These are phyloP conservation scores for Tylopilus vinaceipallidus DNA, from an alignment of 768 basidiomycete genomes.

Conservation along the genomic window DNA sequence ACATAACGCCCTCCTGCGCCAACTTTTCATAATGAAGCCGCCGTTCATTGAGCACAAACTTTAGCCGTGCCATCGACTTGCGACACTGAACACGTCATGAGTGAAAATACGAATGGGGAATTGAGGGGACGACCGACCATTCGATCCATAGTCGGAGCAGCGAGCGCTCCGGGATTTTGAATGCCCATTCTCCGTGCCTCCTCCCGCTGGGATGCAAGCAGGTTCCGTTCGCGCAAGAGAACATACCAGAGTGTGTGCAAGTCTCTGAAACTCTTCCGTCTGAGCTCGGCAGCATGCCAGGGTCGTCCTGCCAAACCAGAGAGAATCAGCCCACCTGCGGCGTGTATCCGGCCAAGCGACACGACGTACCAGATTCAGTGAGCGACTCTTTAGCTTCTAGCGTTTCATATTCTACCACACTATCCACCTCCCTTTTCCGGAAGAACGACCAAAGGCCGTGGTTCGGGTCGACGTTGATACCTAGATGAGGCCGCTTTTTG, in stretches of 20 bases:
- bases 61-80: slow-evolving; percentile 97
- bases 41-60: slow-evolving; percentile 88
- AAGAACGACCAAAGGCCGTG: slow-evolving; percentile 83
- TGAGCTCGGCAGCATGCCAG: slow-evolving; percentile 84
- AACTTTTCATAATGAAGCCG: slow-evolving; percentile 69
- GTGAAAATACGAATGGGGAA: background rate
- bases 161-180: slow-evolving; percentile 24
- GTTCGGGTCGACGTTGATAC: slow-evolving; percentile 47
- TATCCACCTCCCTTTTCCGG: slow-evolving; percentile 52
- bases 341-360: background rate
- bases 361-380: slow-evolving; percentile 37
- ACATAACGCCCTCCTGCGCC: slow-evolving; percentile 15
- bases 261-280: slow-evolving; percentile 89
- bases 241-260: slow-evolving; percentile 96
- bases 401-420: slow-evolving; percentile 53
- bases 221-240: slow-evolving; percentile 82
- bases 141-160: slow-evolving; percentile 36
- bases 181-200: slow-evolving; percentile 67
- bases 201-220: slow-evolving; percentile 83
- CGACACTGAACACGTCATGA: slow-evolving; percentile 57
- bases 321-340: slow-evolving; percentile 1
- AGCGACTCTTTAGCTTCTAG: slow-evolving; percentile 33
- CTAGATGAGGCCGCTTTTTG: slow-evolving; percentile 42
- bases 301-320: slow-evolving; percentile 61
- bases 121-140: slow-evolving; percentile 37